Percentiles rank a stretch among this genome's conserved stretches.
phyloP scores from a whole-genome alignment of 2,329 filamentous ascomycete species.

The Talaromyces sp. region DNA sequence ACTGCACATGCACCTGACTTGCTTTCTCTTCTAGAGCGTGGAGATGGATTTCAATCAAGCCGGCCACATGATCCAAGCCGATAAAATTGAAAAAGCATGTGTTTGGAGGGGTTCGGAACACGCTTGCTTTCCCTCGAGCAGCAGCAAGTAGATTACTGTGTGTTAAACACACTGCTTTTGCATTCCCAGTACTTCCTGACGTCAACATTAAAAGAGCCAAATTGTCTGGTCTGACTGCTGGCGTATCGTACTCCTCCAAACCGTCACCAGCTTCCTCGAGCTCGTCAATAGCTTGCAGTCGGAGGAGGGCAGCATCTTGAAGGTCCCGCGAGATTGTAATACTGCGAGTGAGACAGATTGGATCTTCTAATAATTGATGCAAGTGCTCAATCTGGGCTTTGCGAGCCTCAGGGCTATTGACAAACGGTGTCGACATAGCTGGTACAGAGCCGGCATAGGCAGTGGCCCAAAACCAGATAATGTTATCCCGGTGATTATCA shows the following conservation, averaged over 20 bases:
- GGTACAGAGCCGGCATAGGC: constrained; percentile 34
- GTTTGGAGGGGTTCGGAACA: neutral
- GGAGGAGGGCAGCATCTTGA: neutral
- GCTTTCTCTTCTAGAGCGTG: constrained; percentile 39
- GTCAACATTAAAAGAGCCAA: constrained; percentile 49
- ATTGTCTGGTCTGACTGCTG: neutral
- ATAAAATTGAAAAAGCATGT: constrained; percentile 39
- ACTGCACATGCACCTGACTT: constrained; percentile 49
- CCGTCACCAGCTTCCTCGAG: neutral
- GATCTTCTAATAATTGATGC: constrained; percentile 25
- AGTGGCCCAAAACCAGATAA: constrained; percentile 41
- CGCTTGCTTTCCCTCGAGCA: constrained; percentile 38
- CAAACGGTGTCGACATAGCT: constrained; percentile 33
- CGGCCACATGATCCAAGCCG: constrained; percentile 40
- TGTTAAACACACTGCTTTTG: constrained; percentile 49
- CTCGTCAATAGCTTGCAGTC: neutral
- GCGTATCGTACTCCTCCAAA: neutral
- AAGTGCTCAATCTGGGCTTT: constrained; percentile 30
- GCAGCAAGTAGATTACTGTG: constrained; percentile 46
- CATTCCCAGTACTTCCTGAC: constrained; percentile 51
- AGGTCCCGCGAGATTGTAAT: neutral
- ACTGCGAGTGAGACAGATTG: constrained; percentile 15
- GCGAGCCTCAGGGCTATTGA: constrained; percentile 28
- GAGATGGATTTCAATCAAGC: constrained; percentile 40
- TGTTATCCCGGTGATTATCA: constrained; percentile 33